phyloP scores from a whole-genome alignment of 2,329 filamentous ascomycete genomes.

The Beauveria scarabaeidicola region DNA sequence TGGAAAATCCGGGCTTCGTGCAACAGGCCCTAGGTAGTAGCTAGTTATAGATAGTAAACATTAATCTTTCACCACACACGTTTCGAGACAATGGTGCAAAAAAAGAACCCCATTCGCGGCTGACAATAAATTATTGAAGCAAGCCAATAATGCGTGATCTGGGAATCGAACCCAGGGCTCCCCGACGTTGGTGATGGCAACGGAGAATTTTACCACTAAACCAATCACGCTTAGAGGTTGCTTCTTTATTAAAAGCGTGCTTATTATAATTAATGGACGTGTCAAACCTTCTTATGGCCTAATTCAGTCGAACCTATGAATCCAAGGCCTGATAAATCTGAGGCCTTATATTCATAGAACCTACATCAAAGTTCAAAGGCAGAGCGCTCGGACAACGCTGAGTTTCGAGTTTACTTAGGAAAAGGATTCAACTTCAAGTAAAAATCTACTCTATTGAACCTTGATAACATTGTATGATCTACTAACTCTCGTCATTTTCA shows the following conservation, averaged over 20 bases:
- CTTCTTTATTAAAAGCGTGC: no score
- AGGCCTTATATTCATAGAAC: no score
- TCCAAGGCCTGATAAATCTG: no score
- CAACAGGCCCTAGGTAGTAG: neutral
- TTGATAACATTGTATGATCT: no score
- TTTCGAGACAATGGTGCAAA: neutral
- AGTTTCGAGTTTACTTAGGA: no score
- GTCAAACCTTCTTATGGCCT: no score
- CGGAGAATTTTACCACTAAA: slow-evolving; percentile 29
- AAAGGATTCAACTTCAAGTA: no score
- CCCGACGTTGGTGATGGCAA: slow-evolving; percentile 26
- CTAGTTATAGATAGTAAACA: neutral
- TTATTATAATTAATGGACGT: no score
- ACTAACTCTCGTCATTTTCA: neutral
- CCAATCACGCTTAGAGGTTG: slow-evolving; percentile 20
- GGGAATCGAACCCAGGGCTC: slow-evolving; percentile 28
- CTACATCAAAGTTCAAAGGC: no score
- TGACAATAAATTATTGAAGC: neutral
- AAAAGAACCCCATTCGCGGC: neutral
- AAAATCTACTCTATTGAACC: neutral
- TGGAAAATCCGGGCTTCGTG: slow-evolving; percentile 20
- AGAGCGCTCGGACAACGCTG: no score
- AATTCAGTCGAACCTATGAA: no score
- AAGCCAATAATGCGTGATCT: slow-evolving; percentile 20
- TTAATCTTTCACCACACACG: neutral